Conservation (phyloP, 2,329 filamentous ascomycete genomes). For the Colletotrichum trifolii region DNA sequence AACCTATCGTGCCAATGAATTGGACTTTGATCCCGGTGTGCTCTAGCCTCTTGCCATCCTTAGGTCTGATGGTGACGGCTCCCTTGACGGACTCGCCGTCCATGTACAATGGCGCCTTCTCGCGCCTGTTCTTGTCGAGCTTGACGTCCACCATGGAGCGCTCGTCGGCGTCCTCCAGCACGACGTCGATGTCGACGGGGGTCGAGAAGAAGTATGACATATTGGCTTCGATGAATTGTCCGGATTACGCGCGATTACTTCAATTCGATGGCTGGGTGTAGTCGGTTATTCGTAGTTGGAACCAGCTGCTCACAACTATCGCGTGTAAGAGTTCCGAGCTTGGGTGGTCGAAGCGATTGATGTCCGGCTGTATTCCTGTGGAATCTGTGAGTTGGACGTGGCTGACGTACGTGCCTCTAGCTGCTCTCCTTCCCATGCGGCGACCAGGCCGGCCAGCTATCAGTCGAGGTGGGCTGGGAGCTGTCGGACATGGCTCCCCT, state of each 20-base stretch:
- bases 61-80: slow-evolving; percentile 92
- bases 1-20: slow-evolving; percentile 98
- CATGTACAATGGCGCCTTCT: slow-evolving; percentile 97
- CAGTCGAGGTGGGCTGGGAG: slow-evolving; percentile 28
- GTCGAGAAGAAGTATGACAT: slow-evolving; percentile 99
- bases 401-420: slow-evolving; percentile 29
- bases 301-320: slow-evolving; percentile 3
- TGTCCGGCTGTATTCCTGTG: slow-evolving; percentile 3
- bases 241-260: slow-evolving; percentile 22
- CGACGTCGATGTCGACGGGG: slow-evolving; percentile 98
- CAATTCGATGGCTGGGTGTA: slow-evolving; percentile 1
- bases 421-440: background rate
- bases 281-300: background rate
- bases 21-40: slow-evolving; percentile 99
- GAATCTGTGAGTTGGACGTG: background rate
- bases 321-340: background rate
- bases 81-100: slow-evolving; percentile 99
- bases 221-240: slow-evolving; percentile 40
- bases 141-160: slow-evolving; percentile 97
- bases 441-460: slow-evolving; percentile 11
- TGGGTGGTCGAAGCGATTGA: slow-evolving; percentile 1
- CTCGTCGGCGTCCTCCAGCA: slow-evolving; percentile 94
- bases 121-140: slow-evolving; percentile 96
- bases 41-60: slow-evolving; percentile 97
- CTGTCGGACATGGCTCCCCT: slow-evolving; percentile 3